Evolutionary conservation across 1,284 basidiomycete genomes (phyloP).

Genomic region (Heterobasidion parviporum): DNA sequence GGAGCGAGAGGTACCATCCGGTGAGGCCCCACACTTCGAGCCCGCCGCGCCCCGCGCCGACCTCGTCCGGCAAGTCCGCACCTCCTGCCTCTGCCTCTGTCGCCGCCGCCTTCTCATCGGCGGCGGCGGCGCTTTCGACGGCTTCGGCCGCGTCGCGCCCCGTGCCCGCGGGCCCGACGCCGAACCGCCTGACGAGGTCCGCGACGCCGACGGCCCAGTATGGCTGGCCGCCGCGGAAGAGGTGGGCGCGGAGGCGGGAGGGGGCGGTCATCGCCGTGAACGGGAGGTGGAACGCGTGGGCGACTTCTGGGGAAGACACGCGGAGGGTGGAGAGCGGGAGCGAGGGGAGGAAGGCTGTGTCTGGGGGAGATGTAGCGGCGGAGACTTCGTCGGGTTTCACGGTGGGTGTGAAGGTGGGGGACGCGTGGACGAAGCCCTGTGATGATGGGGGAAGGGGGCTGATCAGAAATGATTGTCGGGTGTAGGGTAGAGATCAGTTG

Average conservation of each 20-base stretch:
- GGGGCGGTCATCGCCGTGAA: conserved; percentile 40
- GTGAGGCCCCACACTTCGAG: conserved; percentile 77
- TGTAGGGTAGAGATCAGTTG: too few species aligned
- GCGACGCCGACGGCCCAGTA: conserved; percentile 67
- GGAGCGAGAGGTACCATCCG: conserved; percentile 66
- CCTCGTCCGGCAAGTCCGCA: conserved; percentile 27
- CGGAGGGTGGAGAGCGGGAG: conserved; percentile 44
- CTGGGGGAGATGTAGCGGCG: conserved; percentile 14
- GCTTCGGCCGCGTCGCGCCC: not conserved
- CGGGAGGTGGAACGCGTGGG: conserved; percentile 62
- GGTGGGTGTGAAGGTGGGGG: conserved; percentile 1
- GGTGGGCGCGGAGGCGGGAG: conserved; percentile 36
- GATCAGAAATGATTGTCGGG: too few species aligned
- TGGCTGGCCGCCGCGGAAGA: conserved; percentile 44
- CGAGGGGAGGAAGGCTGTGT: conserved; percentile 47
- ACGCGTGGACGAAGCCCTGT: conserved; percentile 56
- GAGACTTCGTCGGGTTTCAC: conserved; percentile 2
- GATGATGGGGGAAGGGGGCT: not conserved
- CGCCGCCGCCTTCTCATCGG: too few species aligned
- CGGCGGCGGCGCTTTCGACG: conserved; percentile 6
- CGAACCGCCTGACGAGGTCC: conserved; percentile 37
- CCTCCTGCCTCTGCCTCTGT: not conserved
- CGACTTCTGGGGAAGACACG: conserved; percentile 57
- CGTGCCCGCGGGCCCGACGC: conserved; percentile 13
- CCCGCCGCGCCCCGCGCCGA: conserved; percentile 33